phyloP scores from a whole-genome alignment of 257 asterid species.

The Ehretia macrophylla region DNA sequence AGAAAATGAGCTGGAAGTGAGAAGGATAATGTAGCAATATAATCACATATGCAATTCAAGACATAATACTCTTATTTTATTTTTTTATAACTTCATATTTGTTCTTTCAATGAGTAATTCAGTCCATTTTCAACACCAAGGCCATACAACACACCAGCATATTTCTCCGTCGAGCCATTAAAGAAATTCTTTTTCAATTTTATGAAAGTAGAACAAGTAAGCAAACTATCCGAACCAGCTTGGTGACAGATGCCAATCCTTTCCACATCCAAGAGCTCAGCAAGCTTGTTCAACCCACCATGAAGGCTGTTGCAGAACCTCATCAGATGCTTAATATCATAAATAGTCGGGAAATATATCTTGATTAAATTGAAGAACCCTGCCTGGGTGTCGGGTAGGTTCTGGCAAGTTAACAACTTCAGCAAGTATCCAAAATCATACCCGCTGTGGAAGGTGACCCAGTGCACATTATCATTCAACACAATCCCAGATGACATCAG shows the following conservation, averaged over 20 bases:
- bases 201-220: constrained; percentile 33
- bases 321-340: constrained; percentile 37
- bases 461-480: constrained; percentile 28
- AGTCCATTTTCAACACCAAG: constrained; percentile 25
- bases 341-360: constrained; percentile 26
- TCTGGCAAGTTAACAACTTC: constrained; percentile 28
- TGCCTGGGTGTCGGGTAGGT: constrained; percentile 27
- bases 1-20: no score
- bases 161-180: constrained; percentile 21
- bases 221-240: constrained; percentile 44
- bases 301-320: constrained; percentile 27
- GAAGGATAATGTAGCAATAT: no score
- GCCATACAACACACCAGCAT: constrained; percentile 38
- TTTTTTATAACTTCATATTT: constrained; percentile 1
- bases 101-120: constrained; percentile 9
- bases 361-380: constrained; percentile 27
- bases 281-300: constrained; percentile 37
- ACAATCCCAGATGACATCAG: constrained; percentile 39
- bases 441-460: constrained; percentile 33
- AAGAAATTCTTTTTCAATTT: constrained; percentile 30
- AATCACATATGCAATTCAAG: no score
- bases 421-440: constrained; percentile 35
- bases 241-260: constrained; percentile 38
- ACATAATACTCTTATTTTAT: constrained; percentile 7
- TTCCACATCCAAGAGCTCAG: constrained; percentile 24